phyloP scores from a whole-genome alignment of 2,329 filamentous ascomycete species.

The Aureobasidium subglaciale region DNA sequence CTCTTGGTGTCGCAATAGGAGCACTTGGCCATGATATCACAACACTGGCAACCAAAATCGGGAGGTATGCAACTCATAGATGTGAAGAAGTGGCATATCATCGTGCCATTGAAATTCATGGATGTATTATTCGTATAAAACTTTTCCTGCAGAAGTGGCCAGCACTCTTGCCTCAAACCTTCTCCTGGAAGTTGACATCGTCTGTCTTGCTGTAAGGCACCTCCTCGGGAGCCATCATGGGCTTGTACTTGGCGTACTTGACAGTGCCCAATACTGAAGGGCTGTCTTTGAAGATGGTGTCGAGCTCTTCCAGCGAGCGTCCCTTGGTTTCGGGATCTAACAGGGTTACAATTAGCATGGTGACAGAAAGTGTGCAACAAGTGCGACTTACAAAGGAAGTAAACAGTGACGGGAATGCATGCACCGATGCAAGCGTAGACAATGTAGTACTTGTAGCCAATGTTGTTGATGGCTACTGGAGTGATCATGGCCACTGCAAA shows the following conservation, averaged over 20 bases:
- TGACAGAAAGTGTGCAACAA: not conserved
- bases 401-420: conserved; percentile 40
- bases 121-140: not conserved
- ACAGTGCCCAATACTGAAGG: conserved; percentile 15
- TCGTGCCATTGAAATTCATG: not conserved
- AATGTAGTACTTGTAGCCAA: conserved; percentile 48
- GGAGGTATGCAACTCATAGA: too few species aligned
- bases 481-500: conserved; percentile 28
- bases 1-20: too few species aligned
- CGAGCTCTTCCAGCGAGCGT: conserved; percentile 27
- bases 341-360: not conserved
- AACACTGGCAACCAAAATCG: too few species aligned
- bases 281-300: conserved; percentile 23
- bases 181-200: conserved; percentile 1
- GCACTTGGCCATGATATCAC: not conserved
- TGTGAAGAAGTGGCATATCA: not conserved
- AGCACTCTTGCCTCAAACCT: not conserved
- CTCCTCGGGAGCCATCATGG: conserved; percentile 4
- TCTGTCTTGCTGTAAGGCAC: conserved; percentile 10
- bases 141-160: not conserved
- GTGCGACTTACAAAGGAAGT: conserved; percentile 36
- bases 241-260: conserved; percentile 16
- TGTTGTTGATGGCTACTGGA: conserved; percentile 42
- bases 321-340: conserved; percentile 24
- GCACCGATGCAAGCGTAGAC: conserved; percentile 43